Base-by-base conservation (phyloP, 108 stramenopile species). In the Fragilaria radians region DNA sequence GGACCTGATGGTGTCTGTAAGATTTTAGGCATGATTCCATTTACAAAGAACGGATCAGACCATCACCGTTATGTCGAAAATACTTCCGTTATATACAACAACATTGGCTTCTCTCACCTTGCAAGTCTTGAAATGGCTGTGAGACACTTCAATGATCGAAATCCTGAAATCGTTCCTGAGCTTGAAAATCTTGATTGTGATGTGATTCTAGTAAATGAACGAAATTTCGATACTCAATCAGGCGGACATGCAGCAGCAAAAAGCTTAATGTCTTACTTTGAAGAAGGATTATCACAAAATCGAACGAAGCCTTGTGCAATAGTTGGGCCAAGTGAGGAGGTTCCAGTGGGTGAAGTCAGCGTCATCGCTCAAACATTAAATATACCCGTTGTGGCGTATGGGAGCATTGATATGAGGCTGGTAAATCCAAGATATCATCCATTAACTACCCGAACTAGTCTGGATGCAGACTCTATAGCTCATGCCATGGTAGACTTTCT, bases 61-160 rank as follows among this genome's bases (percentile, higher is more conserved):
- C n/a, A n/a, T n/a, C n/a, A n/a, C n/a, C n/a, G n/a, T n/a, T n/a
- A n/a, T n/a, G n/a, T n/a, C n/a, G n/a, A n/a, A n/a, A n/a, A n/a
- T n/a, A n/a, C n/a, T n/a, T n/a, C n/a, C n/a, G n/a, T 45, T 45
- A 18, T 11, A 45, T 17, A 18, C 42, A 45, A 18, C 42, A 59
- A 52, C 48, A 52, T 61, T 61, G 61, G 61, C 19, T 65, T 65
- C 34, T 36, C 46, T 5, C 65, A 66, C 46, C 47, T 59, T 56
- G 65, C 65, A 25, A n/a, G 32, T 17, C 28, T 57, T 7, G 21
- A 47, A 17, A 28, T 66, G 27, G 65, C 65, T 28, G 45, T 48
- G 56, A 26, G 59, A 21, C 32, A 66, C 19, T 66, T 66, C 26
- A 66, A 66, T 59, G 19, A 24, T 5, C 56, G 65, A 17, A 28